Conservation (phyloP, 192 early-diverging fungal genomes). For the Umbelopsis sp. region DNA sequence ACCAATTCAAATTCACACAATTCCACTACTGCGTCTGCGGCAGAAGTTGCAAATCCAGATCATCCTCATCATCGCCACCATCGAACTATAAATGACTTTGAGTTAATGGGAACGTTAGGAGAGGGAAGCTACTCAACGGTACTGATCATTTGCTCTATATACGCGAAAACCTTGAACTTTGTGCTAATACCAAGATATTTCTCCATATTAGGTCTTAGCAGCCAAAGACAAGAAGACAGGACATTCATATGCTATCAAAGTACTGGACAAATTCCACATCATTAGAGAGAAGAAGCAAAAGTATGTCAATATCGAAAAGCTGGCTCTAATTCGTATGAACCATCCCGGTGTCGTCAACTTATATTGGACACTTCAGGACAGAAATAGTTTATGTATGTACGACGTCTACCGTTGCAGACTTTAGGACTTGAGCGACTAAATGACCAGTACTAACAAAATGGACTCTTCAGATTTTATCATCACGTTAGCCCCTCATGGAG, state of each 20-base stretch:
- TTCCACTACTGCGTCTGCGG: not conserved
- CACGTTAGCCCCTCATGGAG: conserved; percentile 89
- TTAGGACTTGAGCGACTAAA: no score
- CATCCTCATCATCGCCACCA: conserved; percentile 54
- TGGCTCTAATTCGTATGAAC: conserved; percentile 79
- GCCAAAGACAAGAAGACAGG: conserved; percentile 73
- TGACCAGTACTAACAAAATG: not conserved
- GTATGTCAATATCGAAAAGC: conserved; percentile 95
- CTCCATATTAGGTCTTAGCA: conserved; percentile 56
- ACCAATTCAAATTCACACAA: not conserved
- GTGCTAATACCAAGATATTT: not conserved
- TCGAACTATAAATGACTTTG: conserved; percentile 81
- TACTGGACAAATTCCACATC: conserved; percentile 85
- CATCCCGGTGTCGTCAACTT: conserved; percentile 93
- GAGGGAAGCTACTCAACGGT: conserved; percentile 97
- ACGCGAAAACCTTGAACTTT: not conserved
- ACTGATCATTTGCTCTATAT: conserved; percentile 13
- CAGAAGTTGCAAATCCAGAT: conserved; percentile 31
- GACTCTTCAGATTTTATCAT: conserved; percentile 77
- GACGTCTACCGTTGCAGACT: not conserved
- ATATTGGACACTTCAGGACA: conserved; percentile 96
- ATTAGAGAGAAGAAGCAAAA: conserved; percentile 96
- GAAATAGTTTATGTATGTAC: conserved; percentile 72
- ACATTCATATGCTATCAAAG: conserved; percentile 86
- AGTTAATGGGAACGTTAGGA: conserved; percentile 81